These are phyloP conservation scores for Iris macrosiphon DNA, from an alignment of 106 monocot species.

Conservation along the genomic window DNA sequence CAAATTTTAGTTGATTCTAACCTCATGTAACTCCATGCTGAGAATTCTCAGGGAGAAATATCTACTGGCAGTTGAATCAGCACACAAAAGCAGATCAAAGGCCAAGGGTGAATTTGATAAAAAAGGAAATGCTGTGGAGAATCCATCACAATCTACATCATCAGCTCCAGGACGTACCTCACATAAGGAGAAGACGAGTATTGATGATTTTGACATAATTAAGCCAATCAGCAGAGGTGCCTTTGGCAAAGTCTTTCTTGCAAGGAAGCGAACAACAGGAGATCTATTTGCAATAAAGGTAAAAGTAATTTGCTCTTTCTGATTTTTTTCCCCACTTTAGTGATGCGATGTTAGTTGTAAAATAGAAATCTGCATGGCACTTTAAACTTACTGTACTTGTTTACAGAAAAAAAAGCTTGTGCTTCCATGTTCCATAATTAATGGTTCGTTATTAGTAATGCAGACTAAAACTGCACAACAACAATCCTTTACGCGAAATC, in stretches of 20 bases:
- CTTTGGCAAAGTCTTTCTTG: constrained; percentile 63
- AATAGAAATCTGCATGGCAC: no score
- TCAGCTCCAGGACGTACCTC: constrained; percentile 15
- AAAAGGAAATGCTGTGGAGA: constrained; percentile 4
- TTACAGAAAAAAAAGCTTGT: no score
- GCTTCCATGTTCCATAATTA: no score
- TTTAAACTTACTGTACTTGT: no score
- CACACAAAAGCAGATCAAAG: constrained; percentile 10
- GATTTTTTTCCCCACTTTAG: background rate
- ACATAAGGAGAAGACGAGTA: constrained; percentile 51
- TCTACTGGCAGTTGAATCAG: constrained; percentile 16
- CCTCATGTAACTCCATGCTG: background rate
- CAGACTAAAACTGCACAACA: no score
- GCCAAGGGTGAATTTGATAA: constrained; percentile 10
- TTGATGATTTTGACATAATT: constrained; percentile 71
- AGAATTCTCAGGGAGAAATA: constrained; percentile 48
- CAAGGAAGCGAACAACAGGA: constrained; percentile 54
- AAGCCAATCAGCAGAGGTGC: constrained; percentile 77
- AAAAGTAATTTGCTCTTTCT: background rate
- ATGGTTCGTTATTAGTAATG: no score
- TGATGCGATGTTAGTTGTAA: background rate
- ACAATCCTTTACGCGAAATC: no score
- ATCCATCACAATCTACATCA: constrained; percentile 12
- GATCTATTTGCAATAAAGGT: constrained; percentile 82
- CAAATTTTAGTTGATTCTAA: background rate